Evolutionary conservation across 2,329 filamentous ascomycete genomes (phyloP).

Genomic region (Chaetomium globosum): DNA sequence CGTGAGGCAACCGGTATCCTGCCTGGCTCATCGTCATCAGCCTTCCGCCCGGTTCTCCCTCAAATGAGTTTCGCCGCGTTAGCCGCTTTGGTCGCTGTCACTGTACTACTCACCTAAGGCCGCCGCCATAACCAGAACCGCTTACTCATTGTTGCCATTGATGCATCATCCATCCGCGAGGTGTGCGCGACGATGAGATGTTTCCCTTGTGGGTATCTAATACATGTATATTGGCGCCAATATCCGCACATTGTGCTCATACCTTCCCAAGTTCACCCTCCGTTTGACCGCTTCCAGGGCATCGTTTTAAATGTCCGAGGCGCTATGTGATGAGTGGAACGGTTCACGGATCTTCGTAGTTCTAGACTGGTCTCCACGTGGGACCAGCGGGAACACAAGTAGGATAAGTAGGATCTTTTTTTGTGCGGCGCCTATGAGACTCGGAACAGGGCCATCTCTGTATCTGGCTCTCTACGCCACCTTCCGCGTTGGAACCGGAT

Average conservation of each 20-base stretch:
- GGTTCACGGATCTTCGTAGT: neutral
- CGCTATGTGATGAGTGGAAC: neutral
- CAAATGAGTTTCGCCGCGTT: slow-evolving; percentile 8
- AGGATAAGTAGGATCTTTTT: neutral
- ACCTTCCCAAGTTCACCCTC: neutral
- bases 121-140: neutral
- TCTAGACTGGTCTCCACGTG: neutral
- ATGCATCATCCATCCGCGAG: neutral
- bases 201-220: neutral
- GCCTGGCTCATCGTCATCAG: slow-evolving; percentile 19
- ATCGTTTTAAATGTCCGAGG: neutral
- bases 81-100: neutral
- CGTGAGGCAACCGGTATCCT: slow-evolving; percentile 49
- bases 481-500: neutral
- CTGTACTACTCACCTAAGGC: neutral
- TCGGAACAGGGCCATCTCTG: neutral
- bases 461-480: neutral
- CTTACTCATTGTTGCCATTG: neutral
- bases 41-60: slow-evolving; percentile 12
- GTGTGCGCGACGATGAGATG: neutral
- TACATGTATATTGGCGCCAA: neutral
- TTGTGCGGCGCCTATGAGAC: neutral
- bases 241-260: neutral
- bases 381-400: neutral
- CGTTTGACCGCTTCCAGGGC: neutral